Conservation (phyloP, 2,329 filamentous ascomycete genomes). For the Cadophora gregata region DNA sequence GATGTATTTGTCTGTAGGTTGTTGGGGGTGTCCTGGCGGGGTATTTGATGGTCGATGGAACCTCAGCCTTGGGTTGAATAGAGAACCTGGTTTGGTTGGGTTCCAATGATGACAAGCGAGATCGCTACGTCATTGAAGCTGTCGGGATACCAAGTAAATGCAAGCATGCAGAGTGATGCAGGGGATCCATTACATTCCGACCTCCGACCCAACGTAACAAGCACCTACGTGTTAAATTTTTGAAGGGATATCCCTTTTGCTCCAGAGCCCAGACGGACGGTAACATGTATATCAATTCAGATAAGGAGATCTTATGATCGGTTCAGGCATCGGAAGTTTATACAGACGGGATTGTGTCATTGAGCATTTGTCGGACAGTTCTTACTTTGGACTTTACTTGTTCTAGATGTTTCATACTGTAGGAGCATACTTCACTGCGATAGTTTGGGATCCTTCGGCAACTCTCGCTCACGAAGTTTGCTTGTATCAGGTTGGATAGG, state of each 20-base stretch:
- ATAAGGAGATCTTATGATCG: not conserved
- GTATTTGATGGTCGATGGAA: not conserved
- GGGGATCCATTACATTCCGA: not conserved
- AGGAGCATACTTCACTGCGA: not conserved
- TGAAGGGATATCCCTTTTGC: too few relatives aligned
- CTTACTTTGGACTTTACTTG: not conserved
- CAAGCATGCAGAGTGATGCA: not conserved
- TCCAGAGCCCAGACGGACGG: not conserved
- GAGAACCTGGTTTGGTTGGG: not conserved
- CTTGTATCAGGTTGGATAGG: not conserved
- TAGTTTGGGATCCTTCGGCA: too few relatives aligned
- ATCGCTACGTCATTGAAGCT: slow-evolving; percentile 3
- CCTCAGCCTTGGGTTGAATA: not conserved
- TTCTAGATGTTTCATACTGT: not conserved
- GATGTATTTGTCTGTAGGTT: not conserved
- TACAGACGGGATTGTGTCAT: not conserved
- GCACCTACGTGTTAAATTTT: not conserved
- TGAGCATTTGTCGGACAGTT: not conserved
- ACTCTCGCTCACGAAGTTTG: too few relatives aligned
- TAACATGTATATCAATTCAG: not conserved
- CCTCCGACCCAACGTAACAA: too few relatives aligned
- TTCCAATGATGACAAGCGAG: too few relatives aligned
- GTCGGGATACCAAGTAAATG: not conserved
- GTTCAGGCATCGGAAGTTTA: not conserved
- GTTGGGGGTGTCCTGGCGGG: not conserved